These are phyloP conservation scores for Chaetoceros tenuissimus DNA, from an alignment of 108 stramenopile species.

Conservation along the genomic window DNA sequence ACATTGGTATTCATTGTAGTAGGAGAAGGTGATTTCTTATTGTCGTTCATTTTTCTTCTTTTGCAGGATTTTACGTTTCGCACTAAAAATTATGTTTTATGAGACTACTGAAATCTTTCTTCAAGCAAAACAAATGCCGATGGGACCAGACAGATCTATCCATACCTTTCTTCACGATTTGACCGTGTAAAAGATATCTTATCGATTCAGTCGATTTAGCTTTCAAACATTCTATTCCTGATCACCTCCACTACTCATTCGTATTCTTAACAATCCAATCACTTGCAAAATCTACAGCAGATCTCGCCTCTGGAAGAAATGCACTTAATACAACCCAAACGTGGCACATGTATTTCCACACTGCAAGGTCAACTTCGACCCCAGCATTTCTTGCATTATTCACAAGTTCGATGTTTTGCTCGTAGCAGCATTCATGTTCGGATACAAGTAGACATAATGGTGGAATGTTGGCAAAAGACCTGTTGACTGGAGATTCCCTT, in stretches of 20 bases:
- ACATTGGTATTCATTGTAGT: no score
- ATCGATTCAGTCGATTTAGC: no score
- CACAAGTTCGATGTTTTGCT: constrained; percentile 51
- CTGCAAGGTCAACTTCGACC: constrained; percentile 52
- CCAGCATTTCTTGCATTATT: constrained; percentile 39
- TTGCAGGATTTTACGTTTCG: no score
- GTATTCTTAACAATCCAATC: constrained; percentile 48
- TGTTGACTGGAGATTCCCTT: constrained; percentile 54
- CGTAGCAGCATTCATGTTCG: constrained; percentile 70
- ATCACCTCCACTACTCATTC: not conserved
- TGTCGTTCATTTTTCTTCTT: no score
- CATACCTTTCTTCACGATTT: no score
- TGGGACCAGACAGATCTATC: no score
- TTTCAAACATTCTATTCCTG: not conserved
- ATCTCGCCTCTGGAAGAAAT: constrained; percentile 56
- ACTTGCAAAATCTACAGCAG: constrained; percentile 52
- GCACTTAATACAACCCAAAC: constrained; percentile 57
- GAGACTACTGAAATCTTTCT: no score
- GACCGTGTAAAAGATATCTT: no score
- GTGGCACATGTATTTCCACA: constrained; percentile 79
- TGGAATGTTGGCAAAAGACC: constrained; percentile 49
- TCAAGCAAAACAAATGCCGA: no score
- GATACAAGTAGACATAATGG: constrained; percentile 68
- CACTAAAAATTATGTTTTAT: no score
- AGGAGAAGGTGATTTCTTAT: no score